Evolutionary conservation across 1,139 yeast genomes (phyloP).

Genomic region (Magnusiomyces paraingens): DNA sequence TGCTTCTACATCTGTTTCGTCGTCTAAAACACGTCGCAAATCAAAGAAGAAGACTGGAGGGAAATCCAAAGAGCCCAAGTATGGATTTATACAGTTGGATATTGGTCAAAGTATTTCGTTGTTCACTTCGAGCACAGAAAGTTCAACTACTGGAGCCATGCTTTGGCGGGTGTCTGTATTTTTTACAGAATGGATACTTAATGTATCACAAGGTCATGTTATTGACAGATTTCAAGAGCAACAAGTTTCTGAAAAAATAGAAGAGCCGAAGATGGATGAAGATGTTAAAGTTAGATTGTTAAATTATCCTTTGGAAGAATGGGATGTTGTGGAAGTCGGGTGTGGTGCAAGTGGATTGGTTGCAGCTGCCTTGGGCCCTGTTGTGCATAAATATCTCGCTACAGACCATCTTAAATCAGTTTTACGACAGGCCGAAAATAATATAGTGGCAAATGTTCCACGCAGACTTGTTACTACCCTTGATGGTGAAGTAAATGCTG

Average conservation of each 20-base stretch:
- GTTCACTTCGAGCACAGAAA: conserved; percentile 35
- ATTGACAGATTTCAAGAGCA: background rate
- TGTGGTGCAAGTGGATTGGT: conserved; percentile 38
- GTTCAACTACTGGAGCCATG: conserved; percentile 62
- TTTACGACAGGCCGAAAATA: conserved; percentile 44
- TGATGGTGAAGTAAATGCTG: too few relatives aligned
- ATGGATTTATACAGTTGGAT: conserved; percentile 8
- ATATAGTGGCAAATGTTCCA: conserved; percentile 31
- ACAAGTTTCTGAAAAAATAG: background rate
- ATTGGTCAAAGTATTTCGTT: conserved; percentile 34
- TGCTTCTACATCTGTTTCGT: background rate
- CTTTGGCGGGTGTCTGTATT: conserved; percentile 53
- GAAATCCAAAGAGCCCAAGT: background rate
- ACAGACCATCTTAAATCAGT: conserved; percentile 54
- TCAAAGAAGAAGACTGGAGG: background rate
- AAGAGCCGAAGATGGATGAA: background rate
- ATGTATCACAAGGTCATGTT: background rate
- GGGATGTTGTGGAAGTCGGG: conserved; percentile 53
- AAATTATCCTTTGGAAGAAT: conserved; percentile 15
- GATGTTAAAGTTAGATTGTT: background rate
- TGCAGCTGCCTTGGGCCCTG: conserved; percentile 48
- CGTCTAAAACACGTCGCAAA: background rate
- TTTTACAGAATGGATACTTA: conserved; percentile 49
- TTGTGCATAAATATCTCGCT: conserved; percentile 40
- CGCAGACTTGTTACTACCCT: background rate